Conservation (phyloP, 2,329 filamentous ascomycete genomes). For the Lasiodiplodia sp. region DNA sequence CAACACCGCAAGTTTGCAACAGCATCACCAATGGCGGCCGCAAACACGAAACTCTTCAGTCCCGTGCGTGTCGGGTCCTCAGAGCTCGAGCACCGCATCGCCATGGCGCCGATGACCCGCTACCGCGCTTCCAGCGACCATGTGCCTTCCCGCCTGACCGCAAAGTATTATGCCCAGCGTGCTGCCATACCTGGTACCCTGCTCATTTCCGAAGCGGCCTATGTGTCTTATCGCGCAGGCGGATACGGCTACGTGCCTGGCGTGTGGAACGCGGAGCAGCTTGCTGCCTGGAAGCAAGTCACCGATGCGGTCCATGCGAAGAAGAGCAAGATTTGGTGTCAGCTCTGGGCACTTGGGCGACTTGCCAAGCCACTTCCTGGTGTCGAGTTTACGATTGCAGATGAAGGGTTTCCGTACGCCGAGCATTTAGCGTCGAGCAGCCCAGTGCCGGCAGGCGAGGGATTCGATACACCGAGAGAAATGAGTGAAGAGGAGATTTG, state of each 20-base stretch:
- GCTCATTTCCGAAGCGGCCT: conserved; percentile 45
- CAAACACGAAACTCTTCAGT: conserved; percentile 35
- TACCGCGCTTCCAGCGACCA: conserved; percentile 56
- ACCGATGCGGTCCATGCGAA: conserved; percentile 69
- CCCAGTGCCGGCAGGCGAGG: conserved; percentile 35
- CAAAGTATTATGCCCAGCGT: conserved; percentile 43
- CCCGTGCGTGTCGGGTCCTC: conserved; percentile 38
- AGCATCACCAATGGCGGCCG: not conserved
- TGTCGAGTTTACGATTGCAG: conserved; percentile 34
- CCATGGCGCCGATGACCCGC: conserved; percentile 43
- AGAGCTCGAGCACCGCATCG: conserved; percentile 38
- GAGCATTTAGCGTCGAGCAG: conserved; percentile 41
- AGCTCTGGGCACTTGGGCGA: conserved; percentile 69
- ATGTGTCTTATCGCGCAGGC: conserved; percentile 38
- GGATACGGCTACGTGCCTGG: conserved; percentile 40
- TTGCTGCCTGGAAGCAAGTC: conserved; percentile 66
- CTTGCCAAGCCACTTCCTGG: conserved; percentile 52
- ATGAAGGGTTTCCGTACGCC: conserved; percentile 36
- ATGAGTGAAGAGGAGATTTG: conserved; percentile 51
- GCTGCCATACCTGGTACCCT: conserved; percentile 41
- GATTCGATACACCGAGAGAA: conserved; percentile 37
- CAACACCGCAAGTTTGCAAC: not conserved
- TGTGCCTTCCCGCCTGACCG: conserved; percentile 50
- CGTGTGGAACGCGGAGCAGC: conserved; percentile 54
- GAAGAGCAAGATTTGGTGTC: conserved; percentile 66